Conservation (phyloP, 495 filamentous ascomycete genomes). For the Hypoxylon fuscum region DNA sequence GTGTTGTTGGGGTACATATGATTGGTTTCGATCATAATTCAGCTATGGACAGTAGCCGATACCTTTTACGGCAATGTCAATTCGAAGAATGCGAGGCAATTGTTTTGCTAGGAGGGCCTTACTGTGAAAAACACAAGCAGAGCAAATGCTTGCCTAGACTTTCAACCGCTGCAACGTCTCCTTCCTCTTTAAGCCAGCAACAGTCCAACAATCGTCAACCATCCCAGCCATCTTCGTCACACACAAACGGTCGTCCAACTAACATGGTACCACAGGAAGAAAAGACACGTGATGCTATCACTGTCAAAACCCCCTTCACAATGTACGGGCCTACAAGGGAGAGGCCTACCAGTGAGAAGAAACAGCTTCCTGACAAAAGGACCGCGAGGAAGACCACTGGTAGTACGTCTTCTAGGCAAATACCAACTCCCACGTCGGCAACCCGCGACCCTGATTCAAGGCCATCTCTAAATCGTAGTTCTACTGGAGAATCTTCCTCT, state of each 20-base stretch:
- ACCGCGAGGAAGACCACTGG: conserved; percentile 37
- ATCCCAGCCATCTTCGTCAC: not conserved
- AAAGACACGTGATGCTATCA: conserved; percentile 32
- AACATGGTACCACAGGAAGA: conserved; percentile 9
- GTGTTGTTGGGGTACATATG: not conserved
- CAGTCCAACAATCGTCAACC: not conserved
- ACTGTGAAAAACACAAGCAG: conserved; percentile 17
- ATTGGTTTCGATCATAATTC: not conserved
- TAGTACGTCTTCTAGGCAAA: conserved; percentile 7
- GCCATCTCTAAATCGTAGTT: conserved; percentile 8
- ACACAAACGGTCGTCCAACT: not conserved
- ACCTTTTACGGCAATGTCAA: conserved; percentile 26
- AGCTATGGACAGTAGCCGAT: conserved; percentile 23
- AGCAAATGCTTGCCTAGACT: not conserved
- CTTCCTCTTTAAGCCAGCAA: not conserved
- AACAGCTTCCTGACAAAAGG: conserved; percentile 34
- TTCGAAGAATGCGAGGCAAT: conserved; percentile 27
- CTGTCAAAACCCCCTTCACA: conserved; percentile 19
- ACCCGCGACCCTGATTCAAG: conserved; percentile 2
- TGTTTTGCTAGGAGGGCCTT: conserved; percentile 22
- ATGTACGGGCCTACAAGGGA: conserved; percentile 2
- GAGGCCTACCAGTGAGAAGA: conserved; percentile 29
- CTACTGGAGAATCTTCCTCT: conserved; percentile 6
- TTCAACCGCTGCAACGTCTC: not conserved
- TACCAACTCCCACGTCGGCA: not conserved